Evolutionary conservation across 192 early-diverging fungal genomes (phyloP).

Genomic region (Gonapodya sp.): DNA sequence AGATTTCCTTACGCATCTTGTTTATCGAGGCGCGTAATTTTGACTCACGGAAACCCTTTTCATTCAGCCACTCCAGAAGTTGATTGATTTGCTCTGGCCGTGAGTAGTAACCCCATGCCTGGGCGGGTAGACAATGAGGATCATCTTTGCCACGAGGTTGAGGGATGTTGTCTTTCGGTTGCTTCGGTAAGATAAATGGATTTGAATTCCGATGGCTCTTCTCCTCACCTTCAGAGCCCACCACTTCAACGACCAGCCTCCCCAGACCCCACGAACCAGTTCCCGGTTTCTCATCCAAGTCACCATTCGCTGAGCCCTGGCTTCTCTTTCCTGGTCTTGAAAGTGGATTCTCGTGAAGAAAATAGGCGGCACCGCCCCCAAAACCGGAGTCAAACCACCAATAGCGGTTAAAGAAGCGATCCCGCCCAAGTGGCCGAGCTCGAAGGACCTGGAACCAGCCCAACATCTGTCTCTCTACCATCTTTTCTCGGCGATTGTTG

Average conservation of each 20-base stretch:
- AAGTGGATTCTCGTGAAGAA: background rate
- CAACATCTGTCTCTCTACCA: conserved; percentile 58
- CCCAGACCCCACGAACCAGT: background rate
- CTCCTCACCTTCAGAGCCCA: background rate
- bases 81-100: background rate
- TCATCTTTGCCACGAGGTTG: background rate
- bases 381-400: conserved; percentile 77
- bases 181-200: background rate
- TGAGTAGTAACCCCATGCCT: background rate
- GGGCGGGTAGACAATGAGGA: background rate
- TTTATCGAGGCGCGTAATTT: background rate
- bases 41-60: background rate
- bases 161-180: background rate
- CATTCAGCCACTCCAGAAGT: background rate
- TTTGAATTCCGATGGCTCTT: background rate
- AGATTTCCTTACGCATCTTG: background rate
- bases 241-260: background rate
- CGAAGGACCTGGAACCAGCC: conserved; percentile 51
- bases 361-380: conserved; percentile 32
- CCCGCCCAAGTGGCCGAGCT: conserved; percentile 62
- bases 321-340: background rate
- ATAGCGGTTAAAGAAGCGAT: conserved; percentile 80
- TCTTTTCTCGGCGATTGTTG: conserved; percentile 20
- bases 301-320: background rate
- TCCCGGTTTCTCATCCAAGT: background rate